Conservation (phyloP, 257 asterid genomes). For the Oldenlandia corymbosa region DNA sequence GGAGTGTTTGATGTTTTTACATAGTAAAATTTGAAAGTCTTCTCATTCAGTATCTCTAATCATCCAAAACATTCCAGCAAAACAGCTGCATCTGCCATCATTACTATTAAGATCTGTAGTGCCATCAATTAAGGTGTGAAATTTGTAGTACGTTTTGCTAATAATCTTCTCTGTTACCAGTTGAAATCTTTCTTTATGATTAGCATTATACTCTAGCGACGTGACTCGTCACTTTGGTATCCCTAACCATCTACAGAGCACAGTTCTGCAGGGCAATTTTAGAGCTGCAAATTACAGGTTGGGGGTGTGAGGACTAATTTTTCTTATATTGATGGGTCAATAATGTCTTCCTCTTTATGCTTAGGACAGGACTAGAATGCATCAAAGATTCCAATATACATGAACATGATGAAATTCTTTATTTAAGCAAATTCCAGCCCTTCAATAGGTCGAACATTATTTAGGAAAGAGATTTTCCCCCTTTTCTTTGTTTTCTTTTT, state of each 20-base stretch:
- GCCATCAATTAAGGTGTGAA: neutral
- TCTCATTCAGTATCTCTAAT: neutral
- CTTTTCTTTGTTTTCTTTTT: too few relatives aligned
- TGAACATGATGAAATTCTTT: too few relatives aligned
- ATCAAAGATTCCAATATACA: too few relatives aligned
- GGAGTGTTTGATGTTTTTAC: too few relatives aligned
- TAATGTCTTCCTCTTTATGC: too few relatives aligned
- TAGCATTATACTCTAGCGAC: neutral
- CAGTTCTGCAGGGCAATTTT: constrained; percentile 83
- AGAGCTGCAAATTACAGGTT: constrained; percentile 96
- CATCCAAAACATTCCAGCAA: neutral
- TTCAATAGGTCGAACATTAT: too few relatives aligned
- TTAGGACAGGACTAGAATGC: too few relatives aligned
- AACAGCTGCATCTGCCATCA: neutral
- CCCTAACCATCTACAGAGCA: constrained; percentile 70
- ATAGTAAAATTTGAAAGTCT: too few relatives aligned
- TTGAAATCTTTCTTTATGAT: constrained; percentile 1
- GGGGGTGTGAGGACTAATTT: constrained; percentile 46
- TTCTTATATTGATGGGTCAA: too few relatives aligned
- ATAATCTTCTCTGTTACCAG: neutral
- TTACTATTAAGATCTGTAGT: neutral
- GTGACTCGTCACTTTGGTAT: constrained; percentile 12
- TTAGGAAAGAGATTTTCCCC: too few relatives aligned
- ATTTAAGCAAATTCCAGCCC: too few relatives aligned
- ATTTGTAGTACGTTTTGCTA: neutral